These are phyloP conservation scores for Ceratocystis alfenasii DNA, from an alignment of 2,329 filamentous ascomycete genomes.

Conservation along the genomic window DNA sequence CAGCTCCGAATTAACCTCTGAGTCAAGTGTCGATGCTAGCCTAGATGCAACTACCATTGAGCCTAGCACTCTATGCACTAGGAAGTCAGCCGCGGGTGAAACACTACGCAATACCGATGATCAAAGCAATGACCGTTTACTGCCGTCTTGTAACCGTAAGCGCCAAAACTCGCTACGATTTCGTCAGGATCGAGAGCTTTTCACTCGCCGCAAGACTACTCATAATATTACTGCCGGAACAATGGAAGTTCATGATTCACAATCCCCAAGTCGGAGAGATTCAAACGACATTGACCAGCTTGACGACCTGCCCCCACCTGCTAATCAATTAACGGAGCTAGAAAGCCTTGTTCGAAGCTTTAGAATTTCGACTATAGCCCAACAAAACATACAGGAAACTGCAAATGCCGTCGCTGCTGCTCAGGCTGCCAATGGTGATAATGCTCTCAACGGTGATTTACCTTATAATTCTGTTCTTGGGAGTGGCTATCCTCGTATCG, in stretches of 20 bases:
- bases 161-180: slow-evolving; percentile 70
- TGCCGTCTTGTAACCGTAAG: slow-evolving; percentile 46
- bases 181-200: slow-evolving; percentile 82
- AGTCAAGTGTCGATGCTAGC: slow-evolving; percentile 32
- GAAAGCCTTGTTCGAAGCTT: slow-evolving; percentile 71
- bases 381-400: slow-evolving; percentile 66
- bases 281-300: slow-evolving; percentile 45
- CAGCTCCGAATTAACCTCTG: slow-evolving; percentile 44
- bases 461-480: slow-evolving; percentile 45
- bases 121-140: slow-evolving; percentile 48
- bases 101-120: slow-evolving; percentile 64
- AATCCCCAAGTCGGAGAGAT: background rate
- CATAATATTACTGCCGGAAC: slow-evolving; percentile 43
- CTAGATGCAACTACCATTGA: slow-evolving; percentile 45
- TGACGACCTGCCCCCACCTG: slow-evolving; percentile 49
- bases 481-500: slow-evolving; percentile 70
- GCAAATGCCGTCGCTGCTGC: slow-evolving; percentile 53
- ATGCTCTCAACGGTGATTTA: slow-evolving; percentile 35
- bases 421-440: slow-evolving; percentile 52
- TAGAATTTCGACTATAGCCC: slow-evolving; percentile 63
- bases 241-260: background rate
- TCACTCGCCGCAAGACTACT: slow-evolving; percentile 60
- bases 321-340: slow-evolving; percentile 59
- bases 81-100: slow-evolving; percentile 81
- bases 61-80: slow-evolving; percentile 73